Evolutionary conservation across 2,329 filamentous ascomycete genomes (phyloP).

Genomic region (Sclerotinia subarctica): DNA sequence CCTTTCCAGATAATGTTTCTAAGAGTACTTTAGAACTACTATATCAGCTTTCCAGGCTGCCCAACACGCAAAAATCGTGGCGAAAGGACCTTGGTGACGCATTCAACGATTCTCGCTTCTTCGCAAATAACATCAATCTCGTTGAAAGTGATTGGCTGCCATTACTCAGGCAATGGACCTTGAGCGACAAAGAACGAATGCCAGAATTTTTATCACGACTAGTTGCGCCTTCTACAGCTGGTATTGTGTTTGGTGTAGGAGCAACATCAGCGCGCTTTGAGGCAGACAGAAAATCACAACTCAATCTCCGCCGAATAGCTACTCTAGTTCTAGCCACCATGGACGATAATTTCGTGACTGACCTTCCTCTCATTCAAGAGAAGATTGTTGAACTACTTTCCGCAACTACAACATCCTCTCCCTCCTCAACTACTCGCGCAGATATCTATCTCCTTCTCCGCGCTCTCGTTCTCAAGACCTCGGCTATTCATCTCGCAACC

Average conservation of each 20-base stretch:
- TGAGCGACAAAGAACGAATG: conserved; percentile 85
- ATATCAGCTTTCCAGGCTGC: conserved; percentile 71
- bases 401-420: conserved; percentile 83
- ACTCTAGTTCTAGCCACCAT: conserved; percentile 74
- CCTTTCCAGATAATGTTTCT: conserved; percentile 82
- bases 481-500: conserved; percentile 73
- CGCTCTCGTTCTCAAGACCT: conserved; percentile 75
- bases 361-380: conserved; percentile 70
- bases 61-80: conserved; percentile 83
- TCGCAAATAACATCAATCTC: conserved; percentile 63
- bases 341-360: conserved; percentile 74
- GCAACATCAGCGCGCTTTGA: conserved; percentile 91
- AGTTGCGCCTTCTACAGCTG: conserved; percentile 82
- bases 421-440: conserved; percentile 82
- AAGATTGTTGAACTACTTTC: conserved; percentile 83
- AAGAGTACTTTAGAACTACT: conserved; percentile 68
- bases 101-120: conserved; percentile 86
- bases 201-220: conserved; percentile 76
- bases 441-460: conserved; percentile 89
- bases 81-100: conserved; percentile 89
- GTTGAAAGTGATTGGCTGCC: conserved; percentile 76
- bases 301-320: conserved; percentile 80
- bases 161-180: conserved; percentile 77
- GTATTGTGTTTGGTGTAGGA: conserved; percentile 97
- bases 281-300: conserved; percentile 87